Percentiles rank a stretch among this genome's conserved stretches.
Conservation (phyloP, 148 eudicot genomes). For the Fallopia convolvulus region DNA sequence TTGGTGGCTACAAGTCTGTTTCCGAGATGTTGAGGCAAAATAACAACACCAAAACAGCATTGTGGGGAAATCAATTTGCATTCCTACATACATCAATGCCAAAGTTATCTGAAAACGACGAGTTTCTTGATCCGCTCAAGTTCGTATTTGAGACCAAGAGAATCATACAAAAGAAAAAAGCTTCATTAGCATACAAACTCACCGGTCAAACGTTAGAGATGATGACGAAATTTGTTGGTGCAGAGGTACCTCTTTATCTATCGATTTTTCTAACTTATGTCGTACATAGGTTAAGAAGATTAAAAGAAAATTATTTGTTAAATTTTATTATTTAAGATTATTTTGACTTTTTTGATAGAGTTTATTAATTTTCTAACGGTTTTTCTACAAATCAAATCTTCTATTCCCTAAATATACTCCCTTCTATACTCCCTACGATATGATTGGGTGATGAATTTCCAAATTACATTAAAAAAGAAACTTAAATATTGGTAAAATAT, state of each 20-base stretch:
- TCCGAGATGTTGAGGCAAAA: constrained; percentile 51
- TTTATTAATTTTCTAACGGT: too few relatives aligned
- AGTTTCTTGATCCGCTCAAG: constrained; percentile 30
- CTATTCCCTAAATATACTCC: too few relatives aligned
- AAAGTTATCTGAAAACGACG: constrained; percentile 8
- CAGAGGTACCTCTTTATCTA: constrained; percentile 55
- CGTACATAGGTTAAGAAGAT: too few relatives aligned
- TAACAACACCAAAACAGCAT: constrained; percentile 9
- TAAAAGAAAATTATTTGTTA: too few relatives aligned
- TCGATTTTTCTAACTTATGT: too few relatives aligned
- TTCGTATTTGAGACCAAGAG: constrained; percentile 41
- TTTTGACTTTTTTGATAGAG: too few relatives aligned
- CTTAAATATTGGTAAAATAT: too few relatives aligned
- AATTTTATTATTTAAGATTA: too few relatives aligned
- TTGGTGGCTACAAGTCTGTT: constrained; percentile 58
- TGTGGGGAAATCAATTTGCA: constrained; percentile 86
- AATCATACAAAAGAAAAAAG: constrained; percentile 46
- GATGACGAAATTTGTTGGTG: constrained; percentile 44
- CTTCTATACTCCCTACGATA: too few relatives aligned
- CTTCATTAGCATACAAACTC: constrained; percentile 57
- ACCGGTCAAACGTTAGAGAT: constrained; percentile 62
- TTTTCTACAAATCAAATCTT: too few relatives aligned
- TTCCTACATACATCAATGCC: constrained; percentile 64
- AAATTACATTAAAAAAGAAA: too few relatives aligned
- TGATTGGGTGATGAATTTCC: too few relatives aligned